Percentiles rank a stretch among this genome's conserved stretches.
Conservation (phyloP, 2,329 filamentous ascomycete genomes). For the Trichoderma arundinaceum region DNA sequence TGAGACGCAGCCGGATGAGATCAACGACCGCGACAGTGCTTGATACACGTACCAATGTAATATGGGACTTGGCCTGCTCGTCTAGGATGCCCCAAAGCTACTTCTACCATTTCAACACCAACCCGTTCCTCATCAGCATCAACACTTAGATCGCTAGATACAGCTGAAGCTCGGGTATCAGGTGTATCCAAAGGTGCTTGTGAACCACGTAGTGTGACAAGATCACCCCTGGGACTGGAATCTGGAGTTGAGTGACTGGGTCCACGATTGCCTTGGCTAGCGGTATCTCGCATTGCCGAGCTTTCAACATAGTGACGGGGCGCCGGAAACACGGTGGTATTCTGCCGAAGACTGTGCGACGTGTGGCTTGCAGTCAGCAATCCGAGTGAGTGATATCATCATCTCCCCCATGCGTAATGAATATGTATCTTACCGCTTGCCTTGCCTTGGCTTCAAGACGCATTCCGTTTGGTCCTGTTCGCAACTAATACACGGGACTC, state of each 20-base stretch:
- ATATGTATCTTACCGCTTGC: slow-evolving; percentile 17
- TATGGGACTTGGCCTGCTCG: slow-evolving; percentile 21
- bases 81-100: slow-evolving; percentile 13
- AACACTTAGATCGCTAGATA: slow-evolving; percentile 5
- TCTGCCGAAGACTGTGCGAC: slow-evolving; percentile 26
- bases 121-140: slow-evolving; percentile 15
- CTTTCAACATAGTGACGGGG: slow-evolving; percentile 24
- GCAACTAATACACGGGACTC: slow-evolving; percentile 27
- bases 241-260: background rate
- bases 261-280: slow-evolving; percentile 7
- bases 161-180: slow-evolving; percentile 1
- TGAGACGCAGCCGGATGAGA: background rate
- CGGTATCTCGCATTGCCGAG: slow-evolving; percentile 17
- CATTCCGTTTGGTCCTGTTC: slow-evolving; percentile 28
- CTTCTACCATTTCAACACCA: slow-evolving; percentile 24
- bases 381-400: background rate
- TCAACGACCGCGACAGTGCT: background rate
- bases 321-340: slow-evolving; percentile 24
- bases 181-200: slow-evolving; percentile 11
- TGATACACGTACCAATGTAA: slow-evolving; percentile 10
- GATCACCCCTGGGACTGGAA: slow-evolving; percentile 5
- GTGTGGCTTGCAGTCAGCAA: slow-evolving; percentile 17
- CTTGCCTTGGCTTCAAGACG: slow-evolving; percentile 25
- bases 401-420: background rate
- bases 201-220: background rate